Base-by-base conservation (phyloP, 2,329 filamentous ascomycete species). In the Phyllosticta citriasiana region DNA sequence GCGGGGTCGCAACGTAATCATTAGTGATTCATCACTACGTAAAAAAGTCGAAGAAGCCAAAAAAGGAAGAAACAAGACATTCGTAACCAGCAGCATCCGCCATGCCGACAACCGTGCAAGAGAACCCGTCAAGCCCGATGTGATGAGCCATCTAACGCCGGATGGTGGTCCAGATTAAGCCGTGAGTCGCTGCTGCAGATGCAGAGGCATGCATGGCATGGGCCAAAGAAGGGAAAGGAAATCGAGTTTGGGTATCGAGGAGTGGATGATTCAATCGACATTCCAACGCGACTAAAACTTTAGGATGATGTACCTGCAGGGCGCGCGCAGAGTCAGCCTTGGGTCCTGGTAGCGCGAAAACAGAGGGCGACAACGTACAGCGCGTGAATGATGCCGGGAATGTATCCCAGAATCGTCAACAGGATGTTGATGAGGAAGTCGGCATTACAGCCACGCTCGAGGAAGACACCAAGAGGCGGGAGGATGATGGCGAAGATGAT, bases 351-450 rank as follows among this genome's bases (percentile, higher is more conserved):
- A 24, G 53, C 57, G n/a, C n/a, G n/a, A 12, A 22, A 14, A 24
- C 47, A 16, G 22, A 12, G n/a, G 27, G n/a, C 25, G 30, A 14
- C n/a, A 51, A 83, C 84, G 66, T 85, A 96, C 80, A 96, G 79
- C 64, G 91, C 91, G 81, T 96, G 91, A 76, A 96, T 90, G 79
- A 96, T 92, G 76, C 91, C 89, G 66, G 88, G 88, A 70, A 92
- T 82, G 76, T 78, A 76, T 72, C 74, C 72, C 24, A 74, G 67
- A 61, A 72, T 67, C 69, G 90, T 95, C 78, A 95, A 80, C 71
- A 91, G 82, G 77, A 96, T 89, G 86, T 95, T 96, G 84, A 96
- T 95, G 77, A 93, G 81, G 71, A 96, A 81, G 74, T 96, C 89
- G 67, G 87, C 85, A 73, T 87, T 87, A 79, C 91, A 96, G 70